A percentile compares a stretch with the other conserved stretches of the same genome.
phyloP scores from a whole-genome alignment of 108 stramenopile species.

The Discostella stelligeroides region DNA sequence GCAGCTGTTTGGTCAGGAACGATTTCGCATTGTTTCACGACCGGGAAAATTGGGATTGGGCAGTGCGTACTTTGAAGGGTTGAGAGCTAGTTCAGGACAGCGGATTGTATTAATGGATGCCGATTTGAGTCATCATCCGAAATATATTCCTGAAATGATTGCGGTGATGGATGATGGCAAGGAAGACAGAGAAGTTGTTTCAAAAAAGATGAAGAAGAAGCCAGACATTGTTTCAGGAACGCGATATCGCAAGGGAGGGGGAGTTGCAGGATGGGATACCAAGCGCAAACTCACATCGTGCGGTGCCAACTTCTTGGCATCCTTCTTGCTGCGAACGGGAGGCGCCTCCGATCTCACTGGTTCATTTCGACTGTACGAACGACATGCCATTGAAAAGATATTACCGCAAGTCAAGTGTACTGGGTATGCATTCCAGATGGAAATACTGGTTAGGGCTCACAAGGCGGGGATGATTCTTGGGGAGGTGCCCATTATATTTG shows the following conservation, averaged over 20 bases:
- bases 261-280: constrained; percentile 95
- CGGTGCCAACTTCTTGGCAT: constrained; percentile 96
- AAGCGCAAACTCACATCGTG: constrained; percentile 90
- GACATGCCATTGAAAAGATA: constrained; percentile 83
- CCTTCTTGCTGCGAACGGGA: constrained; percentile 91
- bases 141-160: constrained; percentile 93
- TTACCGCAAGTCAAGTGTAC: constrained; percentile 83
- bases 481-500: constrained; percentile 97
- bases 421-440: constrained; percentile 99
- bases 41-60: constrained; percentile 96
- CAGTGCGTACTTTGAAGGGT: constrained; percentile 93
- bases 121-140: constrained; percentile 97
- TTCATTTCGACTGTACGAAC: constrained; percentile 93
- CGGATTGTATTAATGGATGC: constrained; percentile 98
- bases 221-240: constrained; percentile 96
- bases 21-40: constrained; percentile 85
- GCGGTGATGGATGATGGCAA: constrained; percentile 54
- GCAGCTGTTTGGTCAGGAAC: constrained; percentile 72
- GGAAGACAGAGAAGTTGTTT: constrained; percentile 49
- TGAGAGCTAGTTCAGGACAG: constrained; percentile 79
- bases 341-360: constrained; percentile 94
- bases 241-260: constrained; percentile 89
- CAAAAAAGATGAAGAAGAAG: constrained; percentile 43
- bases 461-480: constrained; percentile 80
- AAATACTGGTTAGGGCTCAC: constrained; percentile 91